These are phyloP conservation scores for Chrysoporthe puriensis DNA, from an alignment of 2,329 filamentous ascomycete genomes.

Conservation along the genomic window DNA sequence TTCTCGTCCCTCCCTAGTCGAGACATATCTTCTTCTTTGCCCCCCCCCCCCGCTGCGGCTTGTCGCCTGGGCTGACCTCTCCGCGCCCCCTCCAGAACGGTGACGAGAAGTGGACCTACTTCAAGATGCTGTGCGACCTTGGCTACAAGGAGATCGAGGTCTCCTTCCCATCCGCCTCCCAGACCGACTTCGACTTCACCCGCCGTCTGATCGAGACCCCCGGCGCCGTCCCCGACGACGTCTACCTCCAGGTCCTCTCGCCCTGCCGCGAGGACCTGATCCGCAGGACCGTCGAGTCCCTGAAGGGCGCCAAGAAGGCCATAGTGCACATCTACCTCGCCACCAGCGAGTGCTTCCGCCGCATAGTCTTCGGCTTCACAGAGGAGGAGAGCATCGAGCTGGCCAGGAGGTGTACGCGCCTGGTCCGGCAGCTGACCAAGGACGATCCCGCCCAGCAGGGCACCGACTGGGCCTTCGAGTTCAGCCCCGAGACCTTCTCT, in stretches of 20 bases:
- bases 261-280: conserved; percentile 94
- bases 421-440: conserved; percentile 89
- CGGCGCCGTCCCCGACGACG: conserved; percentile 82
- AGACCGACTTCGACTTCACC: conserved; percentile 96
- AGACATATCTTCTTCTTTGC: background rate
- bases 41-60: too few relatives aligned
- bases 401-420: conserved; percentile 83
- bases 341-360: conserved; percentile 93
- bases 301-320: conserved; percentile 89
- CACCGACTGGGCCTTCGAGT: conserved; percentile 78
- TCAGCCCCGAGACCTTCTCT: conserved; percentile 87
- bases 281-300: conserved; percentile 81
- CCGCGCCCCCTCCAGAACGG: conserved; percentile 64
- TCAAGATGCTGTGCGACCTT: conserved; percentile 88
- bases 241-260: conserved; percentile 88
- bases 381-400: conserved; percentile 81
- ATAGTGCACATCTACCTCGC: conserved; percentile 96
- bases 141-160: conserved; percentile 99
- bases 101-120: conserved; percentile 93
- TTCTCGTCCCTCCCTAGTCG: background rate
- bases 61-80: background rate
- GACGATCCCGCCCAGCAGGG: conserved; percentile 61
- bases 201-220: conserved; percentile 83
- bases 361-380: conserved; percentile 85
- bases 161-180: conserved; percentile 90